Conservation (phyloP, 75 land plant genomes). For the Cunninghamia lanceolata region DNA sequence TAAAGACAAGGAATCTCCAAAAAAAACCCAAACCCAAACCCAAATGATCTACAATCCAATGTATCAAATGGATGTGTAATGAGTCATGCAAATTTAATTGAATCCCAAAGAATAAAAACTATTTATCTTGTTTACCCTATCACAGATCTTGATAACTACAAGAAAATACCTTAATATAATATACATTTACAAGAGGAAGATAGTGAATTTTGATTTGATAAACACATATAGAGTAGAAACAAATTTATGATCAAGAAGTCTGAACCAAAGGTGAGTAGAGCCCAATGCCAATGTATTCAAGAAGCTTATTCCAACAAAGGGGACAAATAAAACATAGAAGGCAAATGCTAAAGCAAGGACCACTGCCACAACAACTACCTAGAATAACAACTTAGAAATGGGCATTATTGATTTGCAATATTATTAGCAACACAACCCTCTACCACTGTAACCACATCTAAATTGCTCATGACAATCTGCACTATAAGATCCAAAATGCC, state of each 20-base stretch:
- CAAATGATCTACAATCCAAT: not conserved
- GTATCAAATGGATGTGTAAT: not conserved
- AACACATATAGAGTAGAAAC: not conserved
- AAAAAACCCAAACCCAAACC: not conserved
- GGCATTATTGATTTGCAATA: not conserved
- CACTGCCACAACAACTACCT: conserved; percentile 96
- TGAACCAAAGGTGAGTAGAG: conserved; percentile 80
- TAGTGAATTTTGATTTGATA: not conserved
- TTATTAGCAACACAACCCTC: not conserved
- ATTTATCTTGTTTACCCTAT: no score
- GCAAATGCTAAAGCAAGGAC: conserved; percentile 89
- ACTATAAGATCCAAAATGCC: no score
- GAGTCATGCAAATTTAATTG: not conserved
- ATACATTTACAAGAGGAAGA: not conserved
- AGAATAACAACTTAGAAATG: conserved; percentile 7
- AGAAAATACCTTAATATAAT: not conserved
- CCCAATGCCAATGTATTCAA: conserved; percentile 63
- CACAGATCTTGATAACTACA: not conserved
- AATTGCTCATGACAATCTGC: no score
- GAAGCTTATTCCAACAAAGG: conserved; percentile 76
- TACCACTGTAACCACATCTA: no score
- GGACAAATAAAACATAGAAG: conserved; percentile 93
- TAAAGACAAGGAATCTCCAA: not conserved
- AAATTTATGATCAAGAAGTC: not conserved
- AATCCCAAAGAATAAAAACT: not conserved